Percentiles rank a stretch among this genome's conserved stretches.
These are phyloP conservation scores for Tolypocladium ophioglossoides DNA, from an alignment of 2,329 filamentous ascomycete genomes.

Conservation along the genomic window DNA sequence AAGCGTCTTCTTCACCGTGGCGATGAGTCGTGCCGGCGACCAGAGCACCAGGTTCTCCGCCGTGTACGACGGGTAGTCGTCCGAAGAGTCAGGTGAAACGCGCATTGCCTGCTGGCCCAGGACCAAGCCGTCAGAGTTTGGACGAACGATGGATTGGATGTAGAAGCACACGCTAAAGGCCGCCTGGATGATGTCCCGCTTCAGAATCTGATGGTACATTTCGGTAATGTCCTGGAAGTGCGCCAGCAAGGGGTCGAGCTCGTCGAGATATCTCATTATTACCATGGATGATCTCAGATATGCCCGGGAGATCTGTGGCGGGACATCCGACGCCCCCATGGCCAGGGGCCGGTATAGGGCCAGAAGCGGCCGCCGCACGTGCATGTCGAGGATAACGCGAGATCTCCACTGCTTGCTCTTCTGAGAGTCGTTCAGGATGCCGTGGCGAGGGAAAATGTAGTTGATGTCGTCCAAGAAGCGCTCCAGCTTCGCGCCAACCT, in stretches of 20 bases:
- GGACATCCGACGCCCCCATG: conserved; percentile 37
- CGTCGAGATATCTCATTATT: conserved; percentile 44
- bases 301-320: conserved; percentile 38
- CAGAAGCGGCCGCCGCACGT: conserved; percentile 39
- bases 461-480: conserved; percentile 43
- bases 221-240: conserved; percentile 37
- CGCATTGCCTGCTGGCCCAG: conserved; percentile 19
- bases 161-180: conserved; percentile 46
- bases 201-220: conserved; percentile 42
- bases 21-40: conserved; percentile 29
- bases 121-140: conserved; percentile 17
- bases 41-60: conserved; percentile 28
- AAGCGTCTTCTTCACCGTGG: conserved; percentile 35
- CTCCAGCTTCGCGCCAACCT: conserved; percentile 42
- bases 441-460: conserved; percentile 37
- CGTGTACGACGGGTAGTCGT: conserved; percentile 22
- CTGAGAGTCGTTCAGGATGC: conserved; percentile 28
- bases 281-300: conserved; percentile 45
- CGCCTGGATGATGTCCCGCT: conserved; percentile 43
- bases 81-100: conserved; percentile 22
- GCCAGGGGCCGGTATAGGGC: conserved; percentile 45
- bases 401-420: conserved; percentile 41
- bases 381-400: conserved; percentile 41
- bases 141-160: conserved; percentile 26
- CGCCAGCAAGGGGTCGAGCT: conserved; percentile 35